A percentile compares a stretch with the other conserved stretches of the same genome.
phyloP scores from a whole-genome alignment of 306 rosid genomes.

The Quercus dentata region DNA sequence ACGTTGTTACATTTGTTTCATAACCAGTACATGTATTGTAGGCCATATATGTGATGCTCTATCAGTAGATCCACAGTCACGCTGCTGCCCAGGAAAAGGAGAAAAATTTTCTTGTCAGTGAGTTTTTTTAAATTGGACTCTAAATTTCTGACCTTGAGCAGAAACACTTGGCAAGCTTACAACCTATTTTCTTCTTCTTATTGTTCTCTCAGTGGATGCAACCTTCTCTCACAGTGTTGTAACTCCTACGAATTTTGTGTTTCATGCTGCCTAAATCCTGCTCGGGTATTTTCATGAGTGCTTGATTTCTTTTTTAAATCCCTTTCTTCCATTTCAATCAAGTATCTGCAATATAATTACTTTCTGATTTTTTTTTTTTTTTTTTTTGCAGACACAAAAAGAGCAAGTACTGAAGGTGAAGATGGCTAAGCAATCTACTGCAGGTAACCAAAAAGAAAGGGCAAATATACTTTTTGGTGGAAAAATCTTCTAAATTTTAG shows the following conservation, averaged over 20 bases:
- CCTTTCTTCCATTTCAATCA: background rate
- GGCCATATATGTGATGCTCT: conserved; percentile 71
- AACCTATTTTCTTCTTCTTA: background rate
- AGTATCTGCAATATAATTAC: conserved; percentile 1
- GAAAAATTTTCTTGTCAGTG: conserved; percentile 93
- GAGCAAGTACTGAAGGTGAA: conserved; percentile 57
- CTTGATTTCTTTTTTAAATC: background rate
- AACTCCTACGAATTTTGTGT: conserved; percentile 90
- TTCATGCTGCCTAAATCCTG: conserved; percentile 91
- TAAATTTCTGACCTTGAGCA: conserved; percentile 13
- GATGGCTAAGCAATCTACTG: conserved; percentile 71
- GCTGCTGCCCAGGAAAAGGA: conserved; percentile 70
- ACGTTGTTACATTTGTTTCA: background rate
- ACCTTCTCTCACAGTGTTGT: conserved; percentile 75
- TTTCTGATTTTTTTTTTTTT: conserved; percentile 5
- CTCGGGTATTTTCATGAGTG: conserved; percentile 45
- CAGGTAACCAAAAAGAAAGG: conserved; percentile 41
- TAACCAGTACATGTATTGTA: conserved; percentile 25
- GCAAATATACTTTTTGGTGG: background rate
- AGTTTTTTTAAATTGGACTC: conserved; percentile 43
- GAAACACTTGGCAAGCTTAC: background rate
- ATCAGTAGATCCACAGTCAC: conserved; percentile 55
- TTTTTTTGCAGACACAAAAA: conserved; percentile 47
- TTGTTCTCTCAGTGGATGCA: conserved; percentile 68
- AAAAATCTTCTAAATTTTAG: background rate